These are phyloP conservation scores for Flaveria bidentis DNA, from an alignment of 129 eudicot genomes.

Conservation along the genomic window DNA sequence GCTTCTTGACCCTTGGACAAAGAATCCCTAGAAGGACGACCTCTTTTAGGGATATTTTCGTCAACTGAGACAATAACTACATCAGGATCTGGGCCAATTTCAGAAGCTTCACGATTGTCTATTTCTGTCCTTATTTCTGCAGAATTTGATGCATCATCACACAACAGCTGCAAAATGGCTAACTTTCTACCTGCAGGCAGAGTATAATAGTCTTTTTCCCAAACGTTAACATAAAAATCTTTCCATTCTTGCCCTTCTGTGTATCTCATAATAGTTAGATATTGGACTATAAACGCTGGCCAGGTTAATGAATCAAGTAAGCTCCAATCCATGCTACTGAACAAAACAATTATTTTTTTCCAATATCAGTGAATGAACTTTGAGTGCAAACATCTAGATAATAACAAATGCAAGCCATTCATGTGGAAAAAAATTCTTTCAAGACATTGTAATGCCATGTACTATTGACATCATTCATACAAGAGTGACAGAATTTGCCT, in stretches of 20 bases:
- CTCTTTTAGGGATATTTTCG: conserved; percentile 52
- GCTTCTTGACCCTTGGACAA: conserved; percentile 49
- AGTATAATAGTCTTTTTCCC: conserved; percentile 75
- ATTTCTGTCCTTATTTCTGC: conserved; percentile 85
- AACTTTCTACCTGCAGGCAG: conserved; percentile 71
- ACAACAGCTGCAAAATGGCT: conserved; percentile 67
- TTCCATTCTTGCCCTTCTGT: conserved; percentile 75
- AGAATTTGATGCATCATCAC: conserved; percentile 75
- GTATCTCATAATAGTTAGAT: conserved; percentile 70
- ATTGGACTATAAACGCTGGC: conserved; percentile 76
- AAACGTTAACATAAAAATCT: conserved; percentile 52
- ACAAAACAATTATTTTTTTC: conserved; percentile 1
- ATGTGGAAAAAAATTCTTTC: not conserved
- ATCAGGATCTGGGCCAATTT: conserved; percentile 64
- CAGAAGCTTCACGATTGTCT: conserved; percentile 74
- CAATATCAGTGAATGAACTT: not conserved
- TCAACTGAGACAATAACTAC: conserved; percentile 31
- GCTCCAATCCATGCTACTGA: conserved; percentile 86
- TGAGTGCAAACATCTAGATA: not conserved
- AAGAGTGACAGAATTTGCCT: not conserved
- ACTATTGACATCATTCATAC: not conserved
- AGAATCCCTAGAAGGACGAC: conserved; percentile 50
- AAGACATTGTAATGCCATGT: not conserved
- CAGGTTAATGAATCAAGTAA: conserved; percentile 92
- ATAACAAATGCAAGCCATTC: not conserved